Evolutionary conservation across 768 basidiomycete species (phyloP).

Genomic region (Suillus occidentalis): DNA sequence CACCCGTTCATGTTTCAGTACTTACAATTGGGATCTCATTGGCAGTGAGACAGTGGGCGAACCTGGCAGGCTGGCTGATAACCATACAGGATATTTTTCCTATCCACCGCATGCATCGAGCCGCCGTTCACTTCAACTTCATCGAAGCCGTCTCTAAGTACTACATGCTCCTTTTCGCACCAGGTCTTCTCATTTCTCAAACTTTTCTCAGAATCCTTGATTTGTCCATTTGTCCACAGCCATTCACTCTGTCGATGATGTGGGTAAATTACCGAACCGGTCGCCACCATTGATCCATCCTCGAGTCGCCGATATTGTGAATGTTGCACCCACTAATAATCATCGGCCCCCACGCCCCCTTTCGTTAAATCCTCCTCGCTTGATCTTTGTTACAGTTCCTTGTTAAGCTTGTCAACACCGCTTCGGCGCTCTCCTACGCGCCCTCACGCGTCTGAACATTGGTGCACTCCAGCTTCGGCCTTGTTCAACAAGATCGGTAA

Average conservation of each 20-base stretch:
- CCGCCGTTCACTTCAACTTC: background rate
- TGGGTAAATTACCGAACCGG: background rate
- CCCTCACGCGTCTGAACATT: too few species aligned
- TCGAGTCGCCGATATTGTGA: background rate
- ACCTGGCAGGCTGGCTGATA: background rate
- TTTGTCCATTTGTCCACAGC: background rate
- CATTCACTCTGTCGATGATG: background rate
- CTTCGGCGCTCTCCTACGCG: background rate
- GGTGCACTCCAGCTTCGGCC: too few species aligned
- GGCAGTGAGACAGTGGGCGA: background rate
- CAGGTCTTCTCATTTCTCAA: background rate
- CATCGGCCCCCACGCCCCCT: background rate
- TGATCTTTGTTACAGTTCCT: background rate
- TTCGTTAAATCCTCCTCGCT: background rate
- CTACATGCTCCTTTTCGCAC: background rate
- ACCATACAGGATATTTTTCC: background rate
- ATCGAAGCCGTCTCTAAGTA: background rate
- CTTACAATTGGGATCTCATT: background rate
- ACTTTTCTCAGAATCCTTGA: background rate
- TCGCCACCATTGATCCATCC: background rate
- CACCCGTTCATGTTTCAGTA: background rate
- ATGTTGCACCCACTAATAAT: background rate
- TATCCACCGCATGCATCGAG: background rate
- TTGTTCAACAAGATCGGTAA: too few species aligned
- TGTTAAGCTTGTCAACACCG: background rate